phyloP scores from a whole-genome alignment of 2,329 filamentous ascomycete species.

The Microsporum ferrugineum region DNA sequence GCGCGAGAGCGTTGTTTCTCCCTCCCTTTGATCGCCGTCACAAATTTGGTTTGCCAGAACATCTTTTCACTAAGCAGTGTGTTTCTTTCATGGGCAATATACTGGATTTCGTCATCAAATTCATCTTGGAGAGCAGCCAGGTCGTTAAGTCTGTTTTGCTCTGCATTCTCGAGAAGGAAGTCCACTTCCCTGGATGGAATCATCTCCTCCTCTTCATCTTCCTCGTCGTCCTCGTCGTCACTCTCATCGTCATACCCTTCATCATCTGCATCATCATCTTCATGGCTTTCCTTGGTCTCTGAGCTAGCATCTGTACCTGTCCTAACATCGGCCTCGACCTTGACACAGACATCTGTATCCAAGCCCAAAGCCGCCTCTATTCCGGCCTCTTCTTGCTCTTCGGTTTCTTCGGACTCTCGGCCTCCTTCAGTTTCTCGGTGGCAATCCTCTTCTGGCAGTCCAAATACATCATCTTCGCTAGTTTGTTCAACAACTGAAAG shows the following conservation, averaged over 20 bases:
- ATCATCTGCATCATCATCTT: not conserved
- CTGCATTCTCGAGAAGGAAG: constrained; percentile 6
- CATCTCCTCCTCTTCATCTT: constrained; percentile 1
- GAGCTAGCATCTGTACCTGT: not conserved
- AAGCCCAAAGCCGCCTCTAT: not conserved
- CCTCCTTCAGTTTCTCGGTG: not conserved
- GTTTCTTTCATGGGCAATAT: not conserved
- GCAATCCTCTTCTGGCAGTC: not conserved
- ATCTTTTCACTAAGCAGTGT: not conserved
- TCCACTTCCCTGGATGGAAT: constrained; percentile 6
- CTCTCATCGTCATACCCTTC: not conserved
- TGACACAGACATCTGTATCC: not conserved
- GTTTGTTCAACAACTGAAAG: not conserved
- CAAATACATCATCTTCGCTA: not conserved
- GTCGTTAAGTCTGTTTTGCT: constrained; percentile 5
- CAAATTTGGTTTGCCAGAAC: constrained; percentile 7
- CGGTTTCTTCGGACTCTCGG: not conserved
- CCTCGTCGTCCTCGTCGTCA: not conserved
- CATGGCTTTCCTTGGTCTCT: not conserved
- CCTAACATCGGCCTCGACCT: not conserved
- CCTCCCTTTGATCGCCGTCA: constrained; percentile 2
- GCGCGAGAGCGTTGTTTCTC: not conserved
- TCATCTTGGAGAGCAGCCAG: constrained; percentile 2
- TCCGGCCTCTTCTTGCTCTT: not conserved
- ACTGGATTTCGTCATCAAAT: constrained; percentile 5